Conservation (phyloP, 176 grass and related monocot species). For the Pontederia crassipes region DNA sequence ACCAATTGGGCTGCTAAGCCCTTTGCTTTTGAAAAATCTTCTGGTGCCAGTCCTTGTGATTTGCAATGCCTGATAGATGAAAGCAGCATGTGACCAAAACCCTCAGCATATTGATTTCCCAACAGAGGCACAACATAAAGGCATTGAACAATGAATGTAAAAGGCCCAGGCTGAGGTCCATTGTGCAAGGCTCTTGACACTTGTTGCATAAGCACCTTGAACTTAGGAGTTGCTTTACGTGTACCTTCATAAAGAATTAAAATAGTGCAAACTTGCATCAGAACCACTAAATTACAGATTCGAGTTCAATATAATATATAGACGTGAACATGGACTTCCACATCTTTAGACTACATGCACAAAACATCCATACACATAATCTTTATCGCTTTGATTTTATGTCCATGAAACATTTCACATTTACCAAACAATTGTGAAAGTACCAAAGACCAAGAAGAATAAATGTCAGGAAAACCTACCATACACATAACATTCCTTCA, state of each 20-base stretch:
- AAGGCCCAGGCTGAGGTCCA: conserved; percentile 70
- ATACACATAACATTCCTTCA: conserved; percentile 76
- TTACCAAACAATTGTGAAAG: no score
- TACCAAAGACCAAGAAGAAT: conserved; percentile 5
- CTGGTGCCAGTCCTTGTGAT: conserved; percentile 26
- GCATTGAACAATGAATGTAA: conserved; percentile 85
- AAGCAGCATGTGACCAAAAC: conserved; percentile 82
- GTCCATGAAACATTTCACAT: no score
- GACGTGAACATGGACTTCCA: no score
- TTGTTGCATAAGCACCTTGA: conserved; percentile 62
- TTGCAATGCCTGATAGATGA: conserved; percentile 73
- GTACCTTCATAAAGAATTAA: conserved; percentile 44
- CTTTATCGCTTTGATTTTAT: no score
- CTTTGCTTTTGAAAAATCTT: conserved; percentile 80
- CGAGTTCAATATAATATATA: no score
- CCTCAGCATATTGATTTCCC: conserved; percentile 60
- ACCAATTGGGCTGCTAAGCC: conserved; percentile 39
- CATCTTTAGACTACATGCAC: no score
- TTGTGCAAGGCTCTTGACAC: conserved; percentile 57
- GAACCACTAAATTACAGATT: not conserved
- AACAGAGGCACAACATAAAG: conserved; percentile 74
- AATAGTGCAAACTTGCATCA: not conserved
- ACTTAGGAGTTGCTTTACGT: conserved; percentile 73
- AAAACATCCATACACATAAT: no score
- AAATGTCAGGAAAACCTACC: conserved; percentile 29